Evolutionary conservation across 1,284 basidiomycete genomes (phyloP).

Genomic region (Cryptococcus sp.): DNA sequence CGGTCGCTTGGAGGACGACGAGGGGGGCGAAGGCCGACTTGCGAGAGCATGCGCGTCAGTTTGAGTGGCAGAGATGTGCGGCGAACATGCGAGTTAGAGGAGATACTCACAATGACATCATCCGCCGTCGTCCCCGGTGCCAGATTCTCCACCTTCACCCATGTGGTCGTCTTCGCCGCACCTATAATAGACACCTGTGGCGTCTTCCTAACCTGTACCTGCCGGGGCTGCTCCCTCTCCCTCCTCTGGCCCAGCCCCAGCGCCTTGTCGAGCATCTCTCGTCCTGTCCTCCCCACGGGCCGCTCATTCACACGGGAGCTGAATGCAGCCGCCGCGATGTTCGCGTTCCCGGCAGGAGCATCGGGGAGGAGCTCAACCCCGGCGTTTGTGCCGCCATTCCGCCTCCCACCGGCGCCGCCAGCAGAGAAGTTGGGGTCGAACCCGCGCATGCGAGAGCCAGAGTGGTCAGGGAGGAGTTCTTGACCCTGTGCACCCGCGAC

Average conservation of each 20-base stretch:
- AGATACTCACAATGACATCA: conserved; percentile 63
- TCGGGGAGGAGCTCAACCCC: conserved; percentile 33
- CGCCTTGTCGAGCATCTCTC: conserved; percentile 18
- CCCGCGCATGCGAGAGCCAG: too few species aligned
- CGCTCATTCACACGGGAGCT: conserved; percentile 4
- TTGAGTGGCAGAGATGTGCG: not conserved
- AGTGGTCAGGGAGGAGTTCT: conserved; percentile 18
- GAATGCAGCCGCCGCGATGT: not conserved
- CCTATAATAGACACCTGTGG: conserved; percentile 66
- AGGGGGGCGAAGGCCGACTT: conserved; percentile 80
- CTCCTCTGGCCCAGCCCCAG: conserved; percentile 16
- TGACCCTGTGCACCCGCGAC: conserved; percentile 31
- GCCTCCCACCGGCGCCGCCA: too few species aligned
- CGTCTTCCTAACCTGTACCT: not conserved
- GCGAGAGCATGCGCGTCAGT: not conserved
- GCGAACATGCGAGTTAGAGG: not conserved
- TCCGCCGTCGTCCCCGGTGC: conserved; percentile 74
- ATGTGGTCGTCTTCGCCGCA: conserved; percentile 60
- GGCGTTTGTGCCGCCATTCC: conserved; percentile 13
- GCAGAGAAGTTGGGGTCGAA: too few species aligned
- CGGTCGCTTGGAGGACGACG: conserved; percentile 59
- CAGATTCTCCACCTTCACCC: conserved; percentile 71
- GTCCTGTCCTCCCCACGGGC: conserved; percentile 4
- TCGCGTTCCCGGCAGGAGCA: conserved; percentile 2
- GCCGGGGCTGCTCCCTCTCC: conserved; percentile 4